Evolutionary conservation across 2,329 filamentous ascomycete species (phyloP), one percentile per base, ranked within the genome.

Genomic region (Plenodomus biglobosus): DNA sequence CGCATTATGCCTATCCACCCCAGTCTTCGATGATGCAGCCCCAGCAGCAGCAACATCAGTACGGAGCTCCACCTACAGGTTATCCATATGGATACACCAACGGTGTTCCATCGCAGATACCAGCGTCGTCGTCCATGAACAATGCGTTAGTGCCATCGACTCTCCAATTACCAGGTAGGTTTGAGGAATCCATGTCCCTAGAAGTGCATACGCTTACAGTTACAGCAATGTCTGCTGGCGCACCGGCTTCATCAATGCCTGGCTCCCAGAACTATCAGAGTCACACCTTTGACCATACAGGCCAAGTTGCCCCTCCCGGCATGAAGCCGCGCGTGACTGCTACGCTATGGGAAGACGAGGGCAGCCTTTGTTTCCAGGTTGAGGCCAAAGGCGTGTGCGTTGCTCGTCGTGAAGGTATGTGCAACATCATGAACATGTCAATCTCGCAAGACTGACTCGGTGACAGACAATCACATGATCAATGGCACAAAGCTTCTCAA

Each of bases 321-420:
- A 95, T 96, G 84, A 97, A 97, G 77, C 94, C 94, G 17, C 82
- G 92, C 53, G 94, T 99, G 21, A 97, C 94, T 3, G 94, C 94
- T 8, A 99, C 94, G 0, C 73, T 99, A 19, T 99, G 94, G 94
- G 94, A 97, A 77, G 94, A 99, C 60, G 94, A 99, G 69, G 94
- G 94, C 27, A 97, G 91, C 68, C 78, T 97, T 22, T 99, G 94
- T 75, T 99, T 97, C 70, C 94, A 97, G 71, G 94, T 97, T 1
- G 94, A 97, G 73, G 92, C 94, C 3, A 87, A 94, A 59, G 92
- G 92, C 40, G 92, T 99, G 44, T 99, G 94, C 71, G 94, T 97
- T 48, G 92, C 92, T 44, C 84, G 94, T 59, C 82, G 94, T 69
- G 92, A 97, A 83, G 91, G 90, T 94, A 42, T 30, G 50, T 38